Evolutionary conservation across 495 filamentous ascomycete genomes (phyloP), one percentile per base, ranked within the genome.

Genomic region (Xanthoparmelia taractica): DNA sequence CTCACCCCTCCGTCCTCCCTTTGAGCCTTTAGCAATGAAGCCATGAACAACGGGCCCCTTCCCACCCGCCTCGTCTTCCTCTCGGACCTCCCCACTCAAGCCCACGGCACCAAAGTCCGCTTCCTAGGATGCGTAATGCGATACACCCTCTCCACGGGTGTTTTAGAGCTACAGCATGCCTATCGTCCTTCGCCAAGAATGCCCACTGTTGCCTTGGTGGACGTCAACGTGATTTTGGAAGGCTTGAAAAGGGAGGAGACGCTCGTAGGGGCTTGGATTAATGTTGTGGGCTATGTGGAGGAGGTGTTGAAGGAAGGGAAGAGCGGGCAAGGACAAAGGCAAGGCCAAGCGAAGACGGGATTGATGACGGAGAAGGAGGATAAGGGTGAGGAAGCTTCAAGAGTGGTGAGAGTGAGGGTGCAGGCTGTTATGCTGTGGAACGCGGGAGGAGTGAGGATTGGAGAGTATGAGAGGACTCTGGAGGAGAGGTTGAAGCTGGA

Each of bases 91-190:
- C 74, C 77, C 20, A 72, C 69, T 34, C 76, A 78, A 41, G 74
- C 79, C 29, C 68, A 78, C 20, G 86, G 88, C 41, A 77, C 83
- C 18, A 97, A 97, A 74, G 84, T 97, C 64, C 85, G 93, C 59
- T 96, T 97, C 74, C 78, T 97, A 31, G 92, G 91, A 74, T 97
- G 93, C 70, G 88, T 95, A 41, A 79, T 77, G 54, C 76, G 77
- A 47, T 97, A 98, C 73, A 78, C 82, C 57, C 73, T 80, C 20
- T 61, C 70, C 8, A 80, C 75, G 15, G 91, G 82, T 27, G 76
- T 76, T 23, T 72, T 96, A 41, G 77, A 78, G 1, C 78, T 97
- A 45, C 78, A 85, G 61, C 89, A 95, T 72, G 78, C 83, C 34
- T 84, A 82, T 68, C 85, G 87, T 23, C 18, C 55, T 37, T 25